A percentile compares a stretch with the other conserved stretches of the same genome.
Conservation (phyloP, 768 basidiomycete species). For the Lactarius quietus region DNA sequence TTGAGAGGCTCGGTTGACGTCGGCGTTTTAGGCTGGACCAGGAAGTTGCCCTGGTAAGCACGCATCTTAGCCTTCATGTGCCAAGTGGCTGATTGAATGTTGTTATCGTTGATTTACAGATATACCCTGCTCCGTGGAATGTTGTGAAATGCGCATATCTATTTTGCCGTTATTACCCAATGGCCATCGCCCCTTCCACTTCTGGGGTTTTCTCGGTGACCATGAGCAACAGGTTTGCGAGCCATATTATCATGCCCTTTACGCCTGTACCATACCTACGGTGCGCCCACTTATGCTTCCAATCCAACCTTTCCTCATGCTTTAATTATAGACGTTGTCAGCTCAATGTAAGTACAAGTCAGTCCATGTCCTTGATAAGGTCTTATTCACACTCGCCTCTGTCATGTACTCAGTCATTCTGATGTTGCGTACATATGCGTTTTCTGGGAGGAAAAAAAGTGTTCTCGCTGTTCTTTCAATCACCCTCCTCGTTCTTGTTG, state of each 20-base stretch:
- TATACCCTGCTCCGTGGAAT: conserved; percentile 20
- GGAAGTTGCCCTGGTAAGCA: conserved; percentile 16
- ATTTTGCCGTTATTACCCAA: conserved; percentile 22
- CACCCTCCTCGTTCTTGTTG: conserved; percentile 1
- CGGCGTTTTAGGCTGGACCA: conserved; percentile 16
- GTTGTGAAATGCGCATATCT: conserved; percentile 16
- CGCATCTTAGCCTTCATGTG: too few relatives aligned
- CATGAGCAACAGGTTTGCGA: conserved; percentile 4
- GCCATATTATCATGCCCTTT: conserved; percentile 9
- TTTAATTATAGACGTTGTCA: conserved; percentile 8
- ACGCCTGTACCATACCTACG: conserved; percentile 11
- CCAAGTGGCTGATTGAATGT: neutral
- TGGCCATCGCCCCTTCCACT: conserved; percentile 19
- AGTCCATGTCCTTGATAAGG: neutral
- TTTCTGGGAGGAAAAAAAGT: conserved; percentile 8
- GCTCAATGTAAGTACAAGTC: conserved; percentile 14
- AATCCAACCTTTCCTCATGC: neutral
- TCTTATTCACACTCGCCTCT: neutral
- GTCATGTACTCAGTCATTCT: conserved; percentile 18
- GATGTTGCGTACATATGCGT: conserved; percentile 25
- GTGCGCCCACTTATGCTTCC: conserved; percentile 8
- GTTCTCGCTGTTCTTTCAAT: conserved; percentile 10
- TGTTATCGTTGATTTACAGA: conserved; percentile 2
- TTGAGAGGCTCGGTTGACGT: neutral
- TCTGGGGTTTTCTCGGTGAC: conserved; percentile 17